Conservation (phyloP, 2,329 filamentous ascomycete species). For the Fusarium miscanthi region DNA sequence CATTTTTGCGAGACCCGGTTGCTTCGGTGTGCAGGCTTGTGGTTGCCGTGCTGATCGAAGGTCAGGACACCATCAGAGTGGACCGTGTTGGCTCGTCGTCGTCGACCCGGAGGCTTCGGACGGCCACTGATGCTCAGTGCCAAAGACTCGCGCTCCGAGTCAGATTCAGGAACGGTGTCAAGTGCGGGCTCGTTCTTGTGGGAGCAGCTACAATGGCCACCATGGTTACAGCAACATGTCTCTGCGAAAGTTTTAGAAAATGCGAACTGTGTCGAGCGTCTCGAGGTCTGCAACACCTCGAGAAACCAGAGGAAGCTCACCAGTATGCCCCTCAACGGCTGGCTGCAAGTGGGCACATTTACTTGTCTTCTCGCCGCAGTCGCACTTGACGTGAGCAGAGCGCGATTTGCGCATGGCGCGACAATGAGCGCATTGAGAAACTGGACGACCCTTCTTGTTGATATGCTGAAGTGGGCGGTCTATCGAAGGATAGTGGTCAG, state of each 20-base stretch:
- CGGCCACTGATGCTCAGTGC: slow-evolving; percentile 43
- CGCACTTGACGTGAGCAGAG: slow-evolving; percentile 93
- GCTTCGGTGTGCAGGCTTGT: slow-evolving; percentile 71
- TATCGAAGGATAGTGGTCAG: slow-evolving; percentile 54
- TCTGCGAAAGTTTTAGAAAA: slow-evolving; percentile 55
- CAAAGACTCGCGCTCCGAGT: slow-evolving; percentile 63
- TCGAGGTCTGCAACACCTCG: slow-evolving; percentile 7
- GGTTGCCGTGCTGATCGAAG: slow-evolving; percentile 73
- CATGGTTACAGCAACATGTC: slow-evolving; percentile 77
- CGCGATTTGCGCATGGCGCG: slow-evolving; percentile 96
- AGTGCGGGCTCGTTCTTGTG: slow-evolving; percentile 70
- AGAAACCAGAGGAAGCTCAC: slow-evolving; percentile 54
- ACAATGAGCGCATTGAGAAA: slow-evolving; percentile 98
- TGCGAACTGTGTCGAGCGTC: slow-evolving; percentile 12
- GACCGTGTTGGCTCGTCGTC: slow-evolving; percentile 70
- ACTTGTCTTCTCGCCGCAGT: slow-evolving; percentile 93
- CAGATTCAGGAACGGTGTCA: slow-evolving; percentile 73
- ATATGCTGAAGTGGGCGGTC: slow-evolving; percentile 94
- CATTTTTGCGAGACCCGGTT: slow-evolving; percentile 70
- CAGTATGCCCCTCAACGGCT: slow-evolving; percentile 68
- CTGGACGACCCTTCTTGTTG: slow-evolving; percentile 96
- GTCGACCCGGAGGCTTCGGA: slow-evolving; percentile 58
- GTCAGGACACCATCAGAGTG: slow-evolving; percentile 69
- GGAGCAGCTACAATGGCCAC: slow-evolving; percentile 72
- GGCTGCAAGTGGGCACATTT: slow-evolving; percentile 71